phyloP scores from a whole-genome alignment of 2,329 filamentous ascomycete genomes.

The Mollisiaceae sp. region DNA sequence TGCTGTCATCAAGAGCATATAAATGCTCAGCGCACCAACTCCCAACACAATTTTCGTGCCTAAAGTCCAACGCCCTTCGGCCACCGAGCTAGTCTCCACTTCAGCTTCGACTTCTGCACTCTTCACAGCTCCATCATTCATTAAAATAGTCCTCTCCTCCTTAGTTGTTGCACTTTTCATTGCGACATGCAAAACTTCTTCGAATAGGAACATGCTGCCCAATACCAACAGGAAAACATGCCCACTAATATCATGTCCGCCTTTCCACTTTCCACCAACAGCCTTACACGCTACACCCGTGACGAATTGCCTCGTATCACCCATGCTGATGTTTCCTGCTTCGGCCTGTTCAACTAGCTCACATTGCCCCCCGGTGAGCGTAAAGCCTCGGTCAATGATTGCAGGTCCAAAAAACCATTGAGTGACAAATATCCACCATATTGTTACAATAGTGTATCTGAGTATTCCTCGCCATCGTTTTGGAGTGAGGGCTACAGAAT shows the following conservation, averaged over 20 bases:
- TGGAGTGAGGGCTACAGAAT: conserved; percentile 46
- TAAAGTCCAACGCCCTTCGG: conserved; percentile 47
- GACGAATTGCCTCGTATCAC: conserved; percentile 57
- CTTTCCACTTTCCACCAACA: conserved; percentile 82
- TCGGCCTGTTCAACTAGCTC: conserved; percentile 59
- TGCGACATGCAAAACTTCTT: conserved; percentile 74
- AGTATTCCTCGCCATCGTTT: conserved; percentile 62
- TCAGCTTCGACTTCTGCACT: conserved; percentile 56
- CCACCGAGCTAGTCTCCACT: conserved; percentile 20
- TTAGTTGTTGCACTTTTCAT: conserved; percentile 50
- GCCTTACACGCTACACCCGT: conserved; percentile 83
- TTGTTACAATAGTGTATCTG: conserved; percentile 75
- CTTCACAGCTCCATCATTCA: conserved; percentile 69
- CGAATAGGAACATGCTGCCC: conserved; percentile 78
- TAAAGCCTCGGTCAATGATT: conserved; percentile 87
- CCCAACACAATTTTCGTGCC: conserved; percentile 61
- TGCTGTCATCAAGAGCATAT: conserved; percentile 99
- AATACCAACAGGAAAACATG: conserved; percentile 93
- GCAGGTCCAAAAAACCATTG: conserved; percentile 97
- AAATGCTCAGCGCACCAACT: conserved; percentile 76
- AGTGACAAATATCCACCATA: conserved; percentile 83
- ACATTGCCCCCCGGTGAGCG: conserved; percentile 86
- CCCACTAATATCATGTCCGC: conserved; percentile 95
- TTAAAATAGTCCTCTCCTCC: conserved; percentile 71
- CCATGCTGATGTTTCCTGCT: conserved; percentile 52